phyloP scores from a whole-genome alignment of 345 rosid species.

The Acer saccharum region DNA sequence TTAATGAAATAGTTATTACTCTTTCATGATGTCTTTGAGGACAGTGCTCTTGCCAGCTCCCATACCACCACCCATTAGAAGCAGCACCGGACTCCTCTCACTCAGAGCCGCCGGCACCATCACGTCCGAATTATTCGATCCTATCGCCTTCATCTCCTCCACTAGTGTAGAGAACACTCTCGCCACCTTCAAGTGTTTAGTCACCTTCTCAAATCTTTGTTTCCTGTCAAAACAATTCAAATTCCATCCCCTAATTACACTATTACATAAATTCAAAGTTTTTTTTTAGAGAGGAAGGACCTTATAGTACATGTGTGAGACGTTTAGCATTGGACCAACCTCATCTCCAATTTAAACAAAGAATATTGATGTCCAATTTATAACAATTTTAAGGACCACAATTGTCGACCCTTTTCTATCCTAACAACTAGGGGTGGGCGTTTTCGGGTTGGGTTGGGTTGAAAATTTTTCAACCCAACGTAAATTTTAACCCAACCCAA shows the following conservation, averaged over 20 bases:
- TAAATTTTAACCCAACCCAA: no score
- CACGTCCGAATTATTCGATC: constrained; percentile 57
- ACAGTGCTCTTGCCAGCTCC: constrained; percentile 98
- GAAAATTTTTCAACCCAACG: no score
- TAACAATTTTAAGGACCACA: no score
- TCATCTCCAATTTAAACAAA: no score
- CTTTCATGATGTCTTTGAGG: constrained; percentile 78
- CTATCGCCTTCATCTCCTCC: constrained; percentile 79
- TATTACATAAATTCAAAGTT: no score
- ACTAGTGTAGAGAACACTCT: constrained; percentile 75
- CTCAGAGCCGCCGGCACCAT: constrained; percentile 82
- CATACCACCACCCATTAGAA: constrained; percentile 99
- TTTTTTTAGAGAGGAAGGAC: no score
- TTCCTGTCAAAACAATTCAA: constrained; percentile 41
- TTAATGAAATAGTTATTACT: constrained; percentile 35
- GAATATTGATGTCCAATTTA: no score
- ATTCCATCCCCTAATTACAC: background rate
- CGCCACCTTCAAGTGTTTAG: constrained; percentile 63
- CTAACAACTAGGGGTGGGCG: no score
- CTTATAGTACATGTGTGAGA: no score
- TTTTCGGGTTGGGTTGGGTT: no score
- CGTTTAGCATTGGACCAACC: no score
- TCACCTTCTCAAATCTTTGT: constrained; percentile 76
- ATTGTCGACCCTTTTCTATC: no score
- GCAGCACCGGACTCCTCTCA: constrained; percentile 83